These are phyloP conservation scores for Pinus albicaulis DNA, from an alignment of 75 land plant genomes.

Conservation along the genomic window DNA sequence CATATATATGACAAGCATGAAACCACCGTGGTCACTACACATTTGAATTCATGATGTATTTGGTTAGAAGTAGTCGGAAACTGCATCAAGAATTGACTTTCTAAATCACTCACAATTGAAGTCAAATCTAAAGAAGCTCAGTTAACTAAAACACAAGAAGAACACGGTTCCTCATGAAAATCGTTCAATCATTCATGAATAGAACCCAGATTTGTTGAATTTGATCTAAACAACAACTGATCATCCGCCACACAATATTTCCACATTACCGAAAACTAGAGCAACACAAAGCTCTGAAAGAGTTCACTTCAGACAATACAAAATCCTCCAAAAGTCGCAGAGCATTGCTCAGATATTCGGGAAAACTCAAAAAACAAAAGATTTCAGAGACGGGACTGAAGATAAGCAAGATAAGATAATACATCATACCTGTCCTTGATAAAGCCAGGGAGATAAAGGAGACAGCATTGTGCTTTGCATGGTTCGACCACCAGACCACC, in stretches of 20 bases:
- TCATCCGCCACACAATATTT: neutral
- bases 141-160: neutral
- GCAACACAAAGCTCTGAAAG: neutral
- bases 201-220: neutral
- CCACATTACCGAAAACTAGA: neutral
- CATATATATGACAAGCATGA: no score
- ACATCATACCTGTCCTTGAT: slow-evolving; percentile 8
- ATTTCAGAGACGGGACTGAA: neutral
- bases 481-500: neutral
- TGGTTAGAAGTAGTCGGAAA: no score
- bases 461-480: neutral
- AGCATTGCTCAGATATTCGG: neutral
- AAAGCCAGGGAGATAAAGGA: neutral
- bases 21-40: no score
- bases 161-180: neutral
- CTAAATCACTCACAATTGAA: neutral
- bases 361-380: no score
- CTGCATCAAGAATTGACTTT: neutral
- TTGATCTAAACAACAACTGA: neutral
- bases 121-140: neutral
- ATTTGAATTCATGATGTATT: no score
- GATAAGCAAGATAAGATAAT: neutral
- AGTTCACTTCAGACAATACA: neutral
- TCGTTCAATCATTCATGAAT: neutral
- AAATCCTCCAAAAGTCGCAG: neutral